A percentile compares a stretch with the other conserved stretches of the same genome.
phyloP scores from a whole-genome alignment of 2,329 filamentous ascomycete species.

The Pseudogymnoascus sp. region DNA sequence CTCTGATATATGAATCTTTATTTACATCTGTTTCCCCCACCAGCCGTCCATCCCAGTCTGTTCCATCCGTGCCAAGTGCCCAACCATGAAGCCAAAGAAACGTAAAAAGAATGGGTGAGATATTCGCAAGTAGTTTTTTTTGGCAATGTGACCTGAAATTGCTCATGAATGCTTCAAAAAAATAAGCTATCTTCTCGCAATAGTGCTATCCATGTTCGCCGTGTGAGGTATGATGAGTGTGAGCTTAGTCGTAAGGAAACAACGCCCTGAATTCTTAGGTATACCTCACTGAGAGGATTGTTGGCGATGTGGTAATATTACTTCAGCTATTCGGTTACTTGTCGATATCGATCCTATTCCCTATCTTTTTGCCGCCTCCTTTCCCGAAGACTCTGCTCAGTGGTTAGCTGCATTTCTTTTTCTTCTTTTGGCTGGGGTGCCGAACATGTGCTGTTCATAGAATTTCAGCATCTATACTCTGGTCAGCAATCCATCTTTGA shows the following conservation, averaged over 20 bases:
- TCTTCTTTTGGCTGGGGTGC: slow-evolving; percentile 9
- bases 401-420: slow-evolving; percentile 12
- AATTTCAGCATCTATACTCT: slow-evolving; percentile 37
- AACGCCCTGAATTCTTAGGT: background rate
- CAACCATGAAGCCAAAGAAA: background rate
- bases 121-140: background rate
- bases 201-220: background rate
- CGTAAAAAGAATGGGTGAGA: background rate
- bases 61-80: background rate
- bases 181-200: background rate
- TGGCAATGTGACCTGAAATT: background rate
- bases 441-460: slow-evolving; percentile 40
- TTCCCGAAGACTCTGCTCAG: slow-evolving; percentile 20
- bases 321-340: background rate
- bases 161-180: background rate
- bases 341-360: background rate
- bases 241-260: background rate
- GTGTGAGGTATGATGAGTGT: background rate
- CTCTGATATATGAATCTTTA: background rate
- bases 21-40: background rate
- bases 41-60: background rate
- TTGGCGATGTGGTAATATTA: background rate
- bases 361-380: background rate
- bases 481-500: background rate
- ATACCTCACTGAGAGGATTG: background rate